Evolutionary conservation across 164 flowering plant genomes (phyloP), one percentile per base, ranked within the genome.

Genomic region (Cinnamomum micranthum): DNA sequence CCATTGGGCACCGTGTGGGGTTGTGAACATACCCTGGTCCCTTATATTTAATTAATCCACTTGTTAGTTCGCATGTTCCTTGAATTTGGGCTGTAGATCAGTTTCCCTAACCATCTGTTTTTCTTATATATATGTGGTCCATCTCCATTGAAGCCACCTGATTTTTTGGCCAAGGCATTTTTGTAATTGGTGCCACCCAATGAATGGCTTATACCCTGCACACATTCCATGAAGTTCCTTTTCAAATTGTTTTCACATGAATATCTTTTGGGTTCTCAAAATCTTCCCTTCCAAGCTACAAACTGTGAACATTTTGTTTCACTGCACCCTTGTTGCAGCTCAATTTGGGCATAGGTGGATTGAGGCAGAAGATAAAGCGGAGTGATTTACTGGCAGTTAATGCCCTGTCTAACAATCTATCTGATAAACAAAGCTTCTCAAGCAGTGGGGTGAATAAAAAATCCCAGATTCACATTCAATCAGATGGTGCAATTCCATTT

Each of bases 361-460:
- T 71, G 22, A 68, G 77, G 75, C 74, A 74, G 50, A 80, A 59
- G 82, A 76, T 75, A 76, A 78, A 66, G 77, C 59, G 15, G 83
- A 90, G 73, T 89, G 85, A 82, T 89, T 75, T 81, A 67, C 80
- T 93, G 60, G 92, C 91, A 77, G 85, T 83, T 74, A 83, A 86
- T 33, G 83, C 88, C 64, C 77, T 82, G 28, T 80, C 94, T 25
- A 83, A 77, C 81, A 88, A 82, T 80, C 87, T 75, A 79, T 74
- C 80, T 59, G 85, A 82, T 74, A 90, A 89, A 74, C 92, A 93
- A 80, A 93, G 86, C 73, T 80, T 87, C 41, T 85, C 89, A 79
- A 82, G 86, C 28, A 91, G 88, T 58, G 79, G 90, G 74, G 83
- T 80, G 52, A 82, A 85, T 74, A 83, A 88, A 63, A 87, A 82